A percentile compares a stretch with the other conserved stretches of the same genome.
These are phyloP conservation scores for Candida corydali DNA, from an alignment of 805 yeast genomes.

Conservation along the genomic window DNA sequence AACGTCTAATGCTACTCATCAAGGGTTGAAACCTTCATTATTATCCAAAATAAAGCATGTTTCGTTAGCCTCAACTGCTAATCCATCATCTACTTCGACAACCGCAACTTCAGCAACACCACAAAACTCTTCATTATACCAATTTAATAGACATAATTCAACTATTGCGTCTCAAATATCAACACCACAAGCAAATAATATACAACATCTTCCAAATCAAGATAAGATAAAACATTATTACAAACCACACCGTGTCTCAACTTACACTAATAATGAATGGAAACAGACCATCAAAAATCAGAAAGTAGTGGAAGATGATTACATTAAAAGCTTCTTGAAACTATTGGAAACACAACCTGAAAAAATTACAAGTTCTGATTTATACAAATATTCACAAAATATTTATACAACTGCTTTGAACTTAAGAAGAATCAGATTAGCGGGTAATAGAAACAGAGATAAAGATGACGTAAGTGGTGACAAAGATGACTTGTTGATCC, in stretches of 20 bases:
- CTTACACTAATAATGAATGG: slow-evolving; percentile 12
- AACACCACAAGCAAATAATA: not conserved
- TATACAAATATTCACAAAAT: slow-evolving; percentile 17
- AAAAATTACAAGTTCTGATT: slow-evolving; percentile 18
- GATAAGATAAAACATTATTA: slow-evolving; percentile 13
- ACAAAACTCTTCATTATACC: slow-evolving; percentile 3
- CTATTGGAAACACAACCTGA: slow-evolving; percentile 20
- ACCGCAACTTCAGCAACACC: slow-evolving; percentile 4
- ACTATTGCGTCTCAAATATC: not conserved
- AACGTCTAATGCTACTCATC: slow-evolving; percentile 34
- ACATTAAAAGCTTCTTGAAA: slow-evolving; percentile 6
- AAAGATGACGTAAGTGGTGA: slow-evolving; percentile 28
- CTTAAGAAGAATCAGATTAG: slow-evolving; percentile 29
- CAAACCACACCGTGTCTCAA: slow-evolving; percentile 14
- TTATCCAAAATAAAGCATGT: slow-evolving; percentile 34
- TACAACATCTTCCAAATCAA: not conserved
- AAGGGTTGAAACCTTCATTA: slow-evolving; percentile 32
- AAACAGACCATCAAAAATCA: not conserved
- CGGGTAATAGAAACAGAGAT: slow-evolving; percentile 33
- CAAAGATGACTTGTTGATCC: slow-evolving; percentile 27
- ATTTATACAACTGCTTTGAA: slow-evolving; percentile 23
- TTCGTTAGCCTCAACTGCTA: slow-evolving; percentile 9
- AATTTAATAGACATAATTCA: slow-evolving; percentile 19
- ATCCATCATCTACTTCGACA: no score
- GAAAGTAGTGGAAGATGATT: not conserved